Conservation (phyloP, 352 stramenopile genomes). For the Globisporangium paroecandrum region DNA sequence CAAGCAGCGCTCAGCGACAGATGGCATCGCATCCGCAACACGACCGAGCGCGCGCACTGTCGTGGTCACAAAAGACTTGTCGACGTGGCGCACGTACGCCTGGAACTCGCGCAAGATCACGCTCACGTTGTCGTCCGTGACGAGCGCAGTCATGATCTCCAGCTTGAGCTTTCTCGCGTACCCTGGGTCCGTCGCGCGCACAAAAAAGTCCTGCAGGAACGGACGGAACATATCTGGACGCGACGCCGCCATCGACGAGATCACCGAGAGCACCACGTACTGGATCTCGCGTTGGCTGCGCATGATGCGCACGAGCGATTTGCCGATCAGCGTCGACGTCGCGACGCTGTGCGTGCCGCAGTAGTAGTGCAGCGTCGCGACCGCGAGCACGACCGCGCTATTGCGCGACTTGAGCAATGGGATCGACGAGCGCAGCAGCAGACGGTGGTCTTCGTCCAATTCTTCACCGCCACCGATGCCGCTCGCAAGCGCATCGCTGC, state of each 20-base stretch:
- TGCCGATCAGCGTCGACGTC: slow-evolving; percentile 91
- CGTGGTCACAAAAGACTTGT: slow-evolving; percentile 94
- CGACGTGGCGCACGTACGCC: slow-evolving; percentile 93
- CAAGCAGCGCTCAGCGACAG: slow-evolving; percentile 89
- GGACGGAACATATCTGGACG: slow-evolving; percentile 95
- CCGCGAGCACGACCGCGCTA: slow-evolving; percentile 94
- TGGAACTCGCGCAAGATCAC: slow-evolving; percentile 95
- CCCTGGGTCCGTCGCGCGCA: slow-evolving; percentile 92
- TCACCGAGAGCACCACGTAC: slow-evolving; percentile 94
- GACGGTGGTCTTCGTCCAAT: slow-evolving; percentile 94
- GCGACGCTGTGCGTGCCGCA: slow-evolving; percentile 89
- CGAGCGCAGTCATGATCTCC: slow-evolving; percentile 94
- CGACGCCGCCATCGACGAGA: slow-evolving; percentile 92
- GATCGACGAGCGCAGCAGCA: slow-evolving; percentile 94
- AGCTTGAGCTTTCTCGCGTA: slow-evolving; percentile 97
- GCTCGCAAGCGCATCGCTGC: slow-evolving; percentile 60
- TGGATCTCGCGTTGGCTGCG: slow-evolving; percentile 96
- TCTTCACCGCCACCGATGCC: slow-evolving; percentile 74
- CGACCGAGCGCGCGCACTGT: slow-evolving; percentile 92
- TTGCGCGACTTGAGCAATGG: slow-evolving; percentile 97
- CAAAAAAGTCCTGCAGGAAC: slow-evolving; percentile 98
- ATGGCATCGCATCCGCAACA: slow-evolving; percentile 88
- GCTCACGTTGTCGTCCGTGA: slow-evolving; percentile 90
- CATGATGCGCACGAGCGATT: slow-evolving; percentile 97
- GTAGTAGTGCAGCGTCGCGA: slow-evolving; percentile 97